Evolutionary conservation across 169 alveolate species (phyloP).

Genomic region (Plasmodium chabaudi): DNA sequence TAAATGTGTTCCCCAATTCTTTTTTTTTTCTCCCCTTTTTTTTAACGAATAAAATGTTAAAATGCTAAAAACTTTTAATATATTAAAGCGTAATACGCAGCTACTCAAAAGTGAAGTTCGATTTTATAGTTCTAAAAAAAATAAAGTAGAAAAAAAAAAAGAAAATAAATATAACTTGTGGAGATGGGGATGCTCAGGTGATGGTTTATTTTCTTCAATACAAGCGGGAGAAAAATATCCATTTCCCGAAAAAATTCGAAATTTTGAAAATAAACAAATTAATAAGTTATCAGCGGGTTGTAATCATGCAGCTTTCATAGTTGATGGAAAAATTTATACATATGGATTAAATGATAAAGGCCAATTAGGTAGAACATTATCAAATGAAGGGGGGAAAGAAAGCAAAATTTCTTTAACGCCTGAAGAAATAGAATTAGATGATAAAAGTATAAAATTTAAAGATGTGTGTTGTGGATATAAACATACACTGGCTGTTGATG

Average conservation of each 20-base stretch:
- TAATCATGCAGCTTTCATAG: conserved; percentile 57
- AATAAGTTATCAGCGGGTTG: conserved; percentile 67
- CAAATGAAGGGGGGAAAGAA: conserved; percentile 14
- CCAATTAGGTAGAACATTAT: conserved; percentile 38
- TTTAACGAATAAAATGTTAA: conserved; percentile 18
- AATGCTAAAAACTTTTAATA: conserved; percentile 32
- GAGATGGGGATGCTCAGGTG: conserved; percentile 76
- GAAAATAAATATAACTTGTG: conserved; percentile 52
- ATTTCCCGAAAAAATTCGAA: conserved; percentile 39
- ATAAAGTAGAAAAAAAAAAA: conserved; percentile 16
- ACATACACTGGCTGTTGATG: conserved; percentile 83
- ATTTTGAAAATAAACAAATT: conserved; percentile 59
- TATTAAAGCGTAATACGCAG: conserved; percentile 12
- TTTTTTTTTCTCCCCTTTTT: neutral
- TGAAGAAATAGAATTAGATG: conserved; percentile 70
- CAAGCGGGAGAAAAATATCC: conserved; percentile 54
- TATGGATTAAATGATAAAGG: conserved; percentile 73
- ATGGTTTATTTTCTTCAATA: conserved; percentile 54
- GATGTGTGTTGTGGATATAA: conserved; percentile 82
- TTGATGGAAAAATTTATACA: conserved; percentile 60
- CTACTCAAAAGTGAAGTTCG: conserved; percentile 3
- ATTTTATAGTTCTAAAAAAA: conserved; percentile 27
- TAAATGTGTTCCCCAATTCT: too few relatives aligned
- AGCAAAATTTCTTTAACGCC: conserved; percentile 42
- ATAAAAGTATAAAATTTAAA: conserved; percentile 68